These are phyloP conservation scores for Calonectria honghensis DNA, from an alignment of 2,329 filamentous ascomycete genomes.

Conservation along the genomic window DNA sequence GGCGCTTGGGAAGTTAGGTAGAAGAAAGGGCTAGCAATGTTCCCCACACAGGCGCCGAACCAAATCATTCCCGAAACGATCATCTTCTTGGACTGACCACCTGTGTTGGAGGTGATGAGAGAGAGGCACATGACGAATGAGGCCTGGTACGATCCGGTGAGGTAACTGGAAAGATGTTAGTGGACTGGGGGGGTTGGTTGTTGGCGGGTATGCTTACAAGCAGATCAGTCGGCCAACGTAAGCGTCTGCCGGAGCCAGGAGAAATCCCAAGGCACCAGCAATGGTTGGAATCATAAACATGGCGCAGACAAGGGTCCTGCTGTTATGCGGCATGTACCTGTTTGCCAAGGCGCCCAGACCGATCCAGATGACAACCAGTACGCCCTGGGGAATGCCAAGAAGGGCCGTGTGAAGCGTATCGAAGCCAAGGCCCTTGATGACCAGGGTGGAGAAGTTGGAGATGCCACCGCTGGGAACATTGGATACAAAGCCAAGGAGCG, in stretches of 20 bases:
- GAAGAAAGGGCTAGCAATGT: constrained; percentile 78
- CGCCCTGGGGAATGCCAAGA: constrained; percentile 63
- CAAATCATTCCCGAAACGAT: constrained; percentile 78
- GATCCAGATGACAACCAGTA: constrained; percentile 62
- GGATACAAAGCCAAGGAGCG: constrained; percentile 70
- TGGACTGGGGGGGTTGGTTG: background rate
- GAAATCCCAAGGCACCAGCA: constrained; percentile 74
- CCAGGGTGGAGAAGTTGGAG: constrained; percentile 76
- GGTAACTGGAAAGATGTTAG: constrained; percentile 50
- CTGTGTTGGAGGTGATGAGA: constrained; percentile 70
- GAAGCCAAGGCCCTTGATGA: constrained; percentile 76
- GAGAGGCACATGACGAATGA: constrained; percentile 64
- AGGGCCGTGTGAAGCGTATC: constrained; percentile 60
- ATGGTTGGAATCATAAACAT: constrained; percentile 77
- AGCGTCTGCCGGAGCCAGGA: constrained; percentile 70
- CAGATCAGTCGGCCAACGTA: constrained; percentile 74
- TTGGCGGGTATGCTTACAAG: constrained; percentile 59
- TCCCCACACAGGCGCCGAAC: constrained; percentile 76
- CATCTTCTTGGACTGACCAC: constrained; percentile 78
- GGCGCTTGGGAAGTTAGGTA: constrained; percentile 73
- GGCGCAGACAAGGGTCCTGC: constrained; percentile 72
- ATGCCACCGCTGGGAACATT: constrained; percentile 76
- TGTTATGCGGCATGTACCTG: constrained; percentile 64
- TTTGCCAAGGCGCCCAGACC: constrained; percentile 64
- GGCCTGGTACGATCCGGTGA: constrained; percentile 63